A percentile compares a stretch with the other conserved stretches of the same genome.
phyloP scores from a whole-genome alignment of 768 basidiomycete species.

The Boletus barrowsii region DNA sequence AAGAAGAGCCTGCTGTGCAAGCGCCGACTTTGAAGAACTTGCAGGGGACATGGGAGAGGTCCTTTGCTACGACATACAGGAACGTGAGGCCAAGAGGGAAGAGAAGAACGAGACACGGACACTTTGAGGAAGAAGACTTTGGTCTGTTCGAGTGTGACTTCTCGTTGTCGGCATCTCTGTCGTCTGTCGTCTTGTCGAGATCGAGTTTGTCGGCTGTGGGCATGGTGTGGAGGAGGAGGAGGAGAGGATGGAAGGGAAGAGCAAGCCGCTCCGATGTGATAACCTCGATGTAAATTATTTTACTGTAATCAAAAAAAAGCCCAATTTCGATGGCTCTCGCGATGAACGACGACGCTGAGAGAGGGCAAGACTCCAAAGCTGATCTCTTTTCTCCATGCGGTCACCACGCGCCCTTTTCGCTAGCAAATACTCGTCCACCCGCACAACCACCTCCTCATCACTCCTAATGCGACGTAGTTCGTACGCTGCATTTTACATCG shows the following conservation, averaged over 20 bases:
- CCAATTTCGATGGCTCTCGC: too few relatives aligned
- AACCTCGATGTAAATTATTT: too few relatives aligned
- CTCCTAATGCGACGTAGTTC: too few relatives aligned
- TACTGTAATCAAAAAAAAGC: too few relatives aligned
- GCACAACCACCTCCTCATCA: too few relatives aligned
- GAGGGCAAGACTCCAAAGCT: too few relatives aligned
- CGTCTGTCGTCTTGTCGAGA: constrained; percentile 3
- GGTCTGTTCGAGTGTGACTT: constrained; percentile 11
- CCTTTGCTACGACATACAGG: constrained; percentile 54
- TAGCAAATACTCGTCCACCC: not conserved
- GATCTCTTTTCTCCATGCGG: not conserved
- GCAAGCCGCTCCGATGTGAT: too few relatives aligned
- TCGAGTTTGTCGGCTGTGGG: constrained; percentile 22
- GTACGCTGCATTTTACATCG: constrained; percentile 4
- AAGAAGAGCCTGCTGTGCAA: constrained; percentile 90
- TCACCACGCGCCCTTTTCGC: not conserved
- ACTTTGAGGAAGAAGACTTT: constrained; percentile 33
- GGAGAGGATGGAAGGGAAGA: not conserved
- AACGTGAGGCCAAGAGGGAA: not conserved
- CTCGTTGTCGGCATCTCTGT: constrained; percentile 25
- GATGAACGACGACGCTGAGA: too few relatives aligned
- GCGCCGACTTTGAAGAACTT: constrained; percentile 95
- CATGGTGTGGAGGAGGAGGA: constrained; percentile 6
- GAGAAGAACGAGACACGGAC: constrained; percentile 16
- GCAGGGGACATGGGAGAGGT: constrained; percentile 94